Conservation (phyloP, 257 asterid species). For the Salvia miltiorrhiza region DNA sequence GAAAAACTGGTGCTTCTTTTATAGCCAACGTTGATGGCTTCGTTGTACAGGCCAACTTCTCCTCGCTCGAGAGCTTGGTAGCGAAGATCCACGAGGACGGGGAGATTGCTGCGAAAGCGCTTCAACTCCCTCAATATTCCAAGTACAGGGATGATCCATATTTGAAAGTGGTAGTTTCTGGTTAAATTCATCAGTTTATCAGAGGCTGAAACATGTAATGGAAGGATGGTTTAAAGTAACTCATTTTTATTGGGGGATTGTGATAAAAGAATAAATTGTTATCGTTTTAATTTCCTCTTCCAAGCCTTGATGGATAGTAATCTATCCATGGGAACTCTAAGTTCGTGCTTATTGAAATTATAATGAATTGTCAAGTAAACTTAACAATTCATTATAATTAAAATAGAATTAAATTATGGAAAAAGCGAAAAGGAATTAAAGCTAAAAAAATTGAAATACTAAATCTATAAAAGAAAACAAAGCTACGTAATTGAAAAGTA, state of each 20-base stretch:
- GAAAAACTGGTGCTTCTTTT: neutral
- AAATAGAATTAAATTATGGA: no score
- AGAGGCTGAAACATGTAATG: neutral
- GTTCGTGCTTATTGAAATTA: no score
- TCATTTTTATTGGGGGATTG: neutral
- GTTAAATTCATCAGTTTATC: neutral
- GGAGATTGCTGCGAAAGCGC: constrained; percentile 66
- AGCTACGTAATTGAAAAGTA: no score
- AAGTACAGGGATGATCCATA: constrained; percentile 61
- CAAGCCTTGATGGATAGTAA: no score
- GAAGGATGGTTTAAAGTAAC: neutral
- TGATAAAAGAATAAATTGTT: neutral
- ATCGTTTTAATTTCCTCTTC: neutral
- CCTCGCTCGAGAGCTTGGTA: constrained; percentile 68
- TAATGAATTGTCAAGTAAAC: no score
- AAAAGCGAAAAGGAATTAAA: no score
- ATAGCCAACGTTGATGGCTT: neutral
- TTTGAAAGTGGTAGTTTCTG: no score
- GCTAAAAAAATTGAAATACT: no score
- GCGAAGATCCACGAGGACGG: constrained; percentile 73
- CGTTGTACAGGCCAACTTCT: constrained; percentile 53
- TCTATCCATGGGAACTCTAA: no score
- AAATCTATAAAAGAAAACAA: no score
- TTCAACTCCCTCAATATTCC: constrained; percentile 56
- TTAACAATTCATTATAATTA: no score